Percentiles rank a stretch among this genome's conserved stretches.
phyloP scores from a whole-genome alignment of 305 asterid genomes.

The Fraxinus dipetala region DNA sequence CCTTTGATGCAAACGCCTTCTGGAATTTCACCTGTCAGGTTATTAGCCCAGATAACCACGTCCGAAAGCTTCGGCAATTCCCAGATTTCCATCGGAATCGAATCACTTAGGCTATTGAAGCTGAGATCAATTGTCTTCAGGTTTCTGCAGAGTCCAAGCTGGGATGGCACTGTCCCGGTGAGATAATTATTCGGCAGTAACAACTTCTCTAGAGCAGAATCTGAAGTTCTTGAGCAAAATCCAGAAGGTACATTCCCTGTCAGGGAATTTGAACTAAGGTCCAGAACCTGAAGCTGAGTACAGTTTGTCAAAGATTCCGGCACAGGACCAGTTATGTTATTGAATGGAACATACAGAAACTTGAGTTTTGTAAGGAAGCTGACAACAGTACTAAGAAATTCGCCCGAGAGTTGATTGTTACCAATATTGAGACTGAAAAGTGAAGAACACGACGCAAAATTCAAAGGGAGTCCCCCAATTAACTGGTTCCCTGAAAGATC shows the following conservation, averaged over 20 bases:
- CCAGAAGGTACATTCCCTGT: slow-evolving; percentile 66
- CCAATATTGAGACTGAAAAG: slow-evolving; percentile 56
- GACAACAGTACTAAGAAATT: slow-evolving; percentile 59
- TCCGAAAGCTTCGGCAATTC: slow-evolving; percentile 62
- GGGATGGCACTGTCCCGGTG: slow-evolving; percentile 59
- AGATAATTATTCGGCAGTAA: slow-evolving; percentile 61
- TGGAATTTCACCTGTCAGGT: slow-evolving; percentile 67
- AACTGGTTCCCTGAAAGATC: slow-evolving; percentile 68
- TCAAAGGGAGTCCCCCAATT: slow-evolving; percentile 62
- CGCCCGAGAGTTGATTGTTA: slow-evolving; percentile 69
- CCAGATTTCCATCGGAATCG: slow-evolving; percentile 73
- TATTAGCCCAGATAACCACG: slow-evolving; percentile 84
- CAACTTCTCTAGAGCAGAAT: slow-evolving; percentile 51
- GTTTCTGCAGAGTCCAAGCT: slow-evolving; percentile 55
- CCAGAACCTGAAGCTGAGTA: slow-evolving; percentile 58
- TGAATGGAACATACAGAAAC: slow-evolving; percentile 52
- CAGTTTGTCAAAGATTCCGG: slow-evolving; percentile 60
- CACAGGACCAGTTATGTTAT: slow-evolving; percentile 60
- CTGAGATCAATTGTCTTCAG: slow-evolving; percentile 66
- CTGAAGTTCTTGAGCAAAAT: slow-evolving; percentile 44
- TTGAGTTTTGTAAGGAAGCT: slow-evolving; percentile 54
- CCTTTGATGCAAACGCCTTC: slow-evolving; percentile 70
- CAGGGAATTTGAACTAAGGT: slow-evolving; percentile 76
- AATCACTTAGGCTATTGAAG: slow-evolving; percentile 57
- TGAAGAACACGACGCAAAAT: slow-evolving; percentile 52